Evolutionary conservation across 345 rosid species (phyloP).

Genomic region (Rhodomyrtus tomentosa): DNA sequence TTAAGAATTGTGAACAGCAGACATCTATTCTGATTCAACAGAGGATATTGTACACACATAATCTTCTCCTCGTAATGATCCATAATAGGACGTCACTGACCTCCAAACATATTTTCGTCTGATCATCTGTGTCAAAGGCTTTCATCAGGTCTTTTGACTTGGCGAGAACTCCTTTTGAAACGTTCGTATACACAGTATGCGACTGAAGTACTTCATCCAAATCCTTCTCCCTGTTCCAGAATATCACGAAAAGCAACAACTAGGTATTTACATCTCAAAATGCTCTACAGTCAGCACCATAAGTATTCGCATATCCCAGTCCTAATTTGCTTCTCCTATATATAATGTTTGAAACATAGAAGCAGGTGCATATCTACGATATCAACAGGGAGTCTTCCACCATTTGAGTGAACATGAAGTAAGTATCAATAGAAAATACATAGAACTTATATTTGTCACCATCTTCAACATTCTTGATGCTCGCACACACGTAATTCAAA

Average conservation of each 20-base stretch:
- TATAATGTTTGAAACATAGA: not conserved
- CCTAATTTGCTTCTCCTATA: not conserved
- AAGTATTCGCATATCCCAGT: not conserved
- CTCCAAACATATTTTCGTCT: slow-evolving; percentile 65
- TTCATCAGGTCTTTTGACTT: slow-evolving; percentile 62
- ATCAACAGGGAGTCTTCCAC: not conserved
- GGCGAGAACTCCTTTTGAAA: slow-evolving; percentile 89
- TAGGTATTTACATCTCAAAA: not conserved
- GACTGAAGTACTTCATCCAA: slow-evolving; percentile 95
- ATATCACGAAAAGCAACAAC: not conserved
- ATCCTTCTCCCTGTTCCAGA: slow-evolving; percentile 69
- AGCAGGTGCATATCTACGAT: not conserved
- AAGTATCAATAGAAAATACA: not conserved
- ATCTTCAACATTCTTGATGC: not conserved
- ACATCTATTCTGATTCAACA: not conserved
- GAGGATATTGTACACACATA: not conserved
- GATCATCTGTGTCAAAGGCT: slow-evolving; percentile 80
- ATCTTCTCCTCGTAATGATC: not conserved
- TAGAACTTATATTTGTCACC: not conserved
- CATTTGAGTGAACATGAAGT: not conserved
- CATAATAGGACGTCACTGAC: slow-evolving; percentile 14
- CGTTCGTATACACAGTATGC: slow-evolving; percentile 81
- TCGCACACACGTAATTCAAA: not conserved
- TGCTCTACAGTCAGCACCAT: not conserved
- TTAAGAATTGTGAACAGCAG: not conserved